A percentile compares a stretch with the other conserved stretches of the same genome.
Evolutionary conservation across 192 early-diverging fungal genomes (phyloP).

Genomic region (Chytriomyces sp.): DNA sequence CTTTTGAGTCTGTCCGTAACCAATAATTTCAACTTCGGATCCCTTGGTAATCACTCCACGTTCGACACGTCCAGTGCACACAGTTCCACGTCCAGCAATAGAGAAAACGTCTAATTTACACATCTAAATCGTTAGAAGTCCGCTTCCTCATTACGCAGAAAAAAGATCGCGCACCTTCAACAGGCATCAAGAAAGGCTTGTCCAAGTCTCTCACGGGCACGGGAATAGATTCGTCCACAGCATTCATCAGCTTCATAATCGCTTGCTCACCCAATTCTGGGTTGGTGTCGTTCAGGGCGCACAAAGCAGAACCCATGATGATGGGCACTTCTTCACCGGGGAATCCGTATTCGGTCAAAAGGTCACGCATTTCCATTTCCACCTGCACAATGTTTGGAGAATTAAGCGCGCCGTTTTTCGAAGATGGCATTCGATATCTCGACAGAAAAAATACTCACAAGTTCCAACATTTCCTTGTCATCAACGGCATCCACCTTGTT

Average conservation of each 20-base stretch:
- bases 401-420: too few relatives aligned
- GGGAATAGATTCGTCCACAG: conserved; percentile 91
- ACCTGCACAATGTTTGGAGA: conserved; percentile 44
- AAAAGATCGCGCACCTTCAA: conserved; percentile 69
- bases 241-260: conserved; percentile 89
- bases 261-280: conserved; percentile 90
- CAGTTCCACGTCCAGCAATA: conserved; percentile 97
- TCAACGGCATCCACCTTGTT: conserved; percentile 99
- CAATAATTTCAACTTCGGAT: conserved; percentile 95
- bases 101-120: conserved; percentile 86
- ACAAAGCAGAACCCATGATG: conserved; percentile 90
- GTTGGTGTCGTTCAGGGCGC: conserved; percentile 89
- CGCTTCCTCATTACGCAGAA: neutral
- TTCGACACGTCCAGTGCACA: conserved; percentile 93
- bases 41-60: conserved; percentile 92
- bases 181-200: conserved; percentile 99
- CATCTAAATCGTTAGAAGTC: neutral
- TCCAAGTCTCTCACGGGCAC: conserved; percentile 91
- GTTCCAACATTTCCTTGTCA: conserved; percentile 96
- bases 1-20: conserved; percentile 86
- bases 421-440: too few relatives aligned
- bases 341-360: conserved; percentile 88
- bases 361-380: conserved; percentile 99
- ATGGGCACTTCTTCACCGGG: conserved; percentile 91
- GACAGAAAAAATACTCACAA: conserved; percentile 53